Evolutionary conservation across 148 eudicot species (phyloP).

Genomic region (Diospyros lotus): DNA sequence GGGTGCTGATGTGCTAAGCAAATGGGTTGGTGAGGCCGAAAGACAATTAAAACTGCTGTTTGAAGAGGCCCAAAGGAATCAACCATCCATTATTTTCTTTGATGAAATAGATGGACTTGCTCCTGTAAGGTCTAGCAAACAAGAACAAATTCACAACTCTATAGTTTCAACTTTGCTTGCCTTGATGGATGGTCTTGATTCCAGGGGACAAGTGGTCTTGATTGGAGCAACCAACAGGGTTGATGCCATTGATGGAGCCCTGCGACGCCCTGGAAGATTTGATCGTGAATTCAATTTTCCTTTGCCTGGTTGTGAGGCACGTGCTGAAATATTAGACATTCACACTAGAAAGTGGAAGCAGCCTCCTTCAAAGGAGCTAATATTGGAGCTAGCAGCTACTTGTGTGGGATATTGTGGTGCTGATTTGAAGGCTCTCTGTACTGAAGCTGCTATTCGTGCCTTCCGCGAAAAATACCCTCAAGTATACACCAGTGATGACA

Average conservation of each 20-base stretch:
- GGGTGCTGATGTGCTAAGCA: constrained; percentile 99
- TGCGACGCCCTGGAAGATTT: constrained; percentile 99
- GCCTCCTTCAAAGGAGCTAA: constrained; percentile 77
- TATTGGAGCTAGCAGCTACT: constrained; percentile 91
- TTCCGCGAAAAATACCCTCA: constrained; percentile 98
- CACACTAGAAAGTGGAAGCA: constrained; percentile 97
- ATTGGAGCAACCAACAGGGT: constrained; percentile 98
- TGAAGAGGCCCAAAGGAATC: constrained; percentile 98
- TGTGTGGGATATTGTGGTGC: constrained; percentile 99
- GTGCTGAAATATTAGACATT: constrained; percentile 91
- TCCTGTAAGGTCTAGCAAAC: constrained; percentile 98
- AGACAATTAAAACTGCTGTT: constrained; percentile 88
- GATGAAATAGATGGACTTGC: constrained; percentile 99
- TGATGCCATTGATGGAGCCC: constrained; percentile 98
- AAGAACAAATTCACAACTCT: constrained; percentile 98
- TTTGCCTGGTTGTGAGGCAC: constrained; percentile 95
- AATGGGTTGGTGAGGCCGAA: constrained; percentile 99
- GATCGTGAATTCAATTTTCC: constrained; percentile 96
- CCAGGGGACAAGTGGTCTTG: constrained; percentile 96
- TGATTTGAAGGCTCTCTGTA: constrained; percentile 95
- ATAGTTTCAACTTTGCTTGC: constrained; percentile 98
- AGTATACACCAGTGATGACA: constrained; percentile 98
- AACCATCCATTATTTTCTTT: constrained; percentile 95
- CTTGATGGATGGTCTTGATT: constrained; percentile 99
- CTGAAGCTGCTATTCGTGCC: constrained; percentile 99